phyloP scores from a whole-genome alignment of 176 grass and related monocot genomes.

The Otatea glauca region DNA sequence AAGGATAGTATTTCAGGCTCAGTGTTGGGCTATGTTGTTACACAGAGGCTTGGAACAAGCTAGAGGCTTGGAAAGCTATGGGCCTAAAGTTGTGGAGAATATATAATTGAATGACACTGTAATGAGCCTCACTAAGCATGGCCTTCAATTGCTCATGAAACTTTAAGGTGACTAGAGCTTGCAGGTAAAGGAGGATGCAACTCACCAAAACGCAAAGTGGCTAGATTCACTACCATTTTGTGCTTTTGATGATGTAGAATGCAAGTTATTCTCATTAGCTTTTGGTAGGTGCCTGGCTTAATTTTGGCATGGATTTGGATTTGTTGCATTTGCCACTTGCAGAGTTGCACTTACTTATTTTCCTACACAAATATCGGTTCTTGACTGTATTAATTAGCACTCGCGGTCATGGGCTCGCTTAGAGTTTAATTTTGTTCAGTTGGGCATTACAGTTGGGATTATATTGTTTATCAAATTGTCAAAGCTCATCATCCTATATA shows the following conservation, averaged over 20 bases:
- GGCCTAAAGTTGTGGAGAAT: constrained; percentile 13
- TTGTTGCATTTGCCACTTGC: background rate
- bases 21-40: too few species aligned
- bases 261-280: background rate
- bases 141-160: too few species aligned
- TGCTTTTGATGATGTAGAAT: constrained; percentile 7
- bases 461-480: background rate
- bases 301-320: constrained; percentile 4
- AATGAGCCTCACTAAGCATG: too few species aligned
- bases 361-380: background rate
- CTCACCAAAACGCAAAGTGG: constrained; percentile 1
- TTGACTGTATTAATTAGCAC: background rate
- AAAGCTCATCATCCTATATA: background rate
- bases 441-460: background rate
- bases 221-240: constrained; percentile 10
- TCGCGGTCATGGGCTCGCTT: too few species aligned
- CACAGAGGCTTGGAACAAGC: background rate
- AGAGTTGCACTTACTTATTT: background rate
- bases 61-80: background rate
- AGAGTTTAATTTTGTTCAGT: too few species aligned
- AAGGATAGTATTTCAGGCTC: too few species aligned
- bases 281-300: constrained; percentile 11
- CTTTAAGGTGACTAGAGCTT: constrained; percentile 19
- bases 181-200: constrained; percentile 5
- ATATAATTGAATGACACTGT: constrained; percentile 7